Evolutionary conservation across 306 rosid genomes (phyloP).

Genomic region (Calophaca sinica): DNA sequence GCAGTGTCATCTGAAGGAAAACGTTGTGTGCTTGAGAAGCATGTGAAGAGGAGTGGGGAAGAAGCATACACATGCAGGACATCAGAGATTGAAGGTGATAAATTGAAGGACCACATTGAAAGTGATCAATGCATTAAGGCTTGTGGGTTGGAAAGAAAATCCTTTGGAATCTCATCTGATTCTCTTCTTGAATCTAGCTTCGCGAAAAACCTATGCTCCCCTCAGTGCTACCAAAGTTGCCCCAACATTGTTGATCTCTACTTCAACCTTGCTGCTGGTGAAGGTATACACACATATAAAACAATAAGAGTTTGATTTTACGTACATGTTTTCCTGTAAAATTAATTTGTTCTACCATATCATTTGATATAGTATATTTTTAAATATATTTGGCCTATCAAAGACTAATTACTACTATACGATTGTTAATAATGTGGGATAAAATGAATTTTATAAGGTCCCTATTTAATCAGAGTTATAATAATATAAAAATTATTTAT

Average conservation of each 20-base stretch:
- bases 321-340: too few relatives aligned
- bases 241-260: slow-evolving; percentile 76
- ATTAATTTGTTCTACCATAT: too few relatives aligned
- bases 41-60: slow-evolving; percentile 62
- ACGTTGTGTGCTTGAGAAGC: slow-evolving; percentile 87
- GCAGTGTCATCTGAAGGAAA: slow-evolving; percentile 73
- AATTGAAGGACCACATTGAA: slow-evolving; percentile 66
- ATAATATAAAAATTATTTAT: too few relatives aligned
- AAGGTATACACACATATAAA: slow-evolving; percentile 54
- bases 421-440: too few relatives aligned
- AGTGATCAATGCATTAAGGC: slow-evolving; percentile 67
- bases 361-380: too few relatives aligned
- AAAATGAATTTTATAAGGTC: too few relatives aligned
- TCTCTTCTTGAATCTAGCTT: slow-evolving; percentile 73
- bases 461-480: too few relatives aligned
- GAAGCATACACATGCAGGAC: slow-evolving; percentile 76
- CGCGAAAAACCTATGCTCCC: slow-evolving; percentile 74
- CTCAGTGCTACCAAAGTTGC: slow-evolving; percentile 68
- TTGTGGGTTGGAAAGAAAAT: slow-evolving; percentile 76
- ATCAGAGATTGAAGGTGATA: slow-evolving; percentile 78
- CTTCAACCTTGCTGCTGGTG: slow-evolving; percentile 91
- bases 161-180: slow-evolving; percentile 81
- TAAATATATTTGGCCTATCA: too few relatives aligned
- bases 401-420: too few relatives aligned
- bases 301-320: too few relatives aligned